phyloP scores from a whole-genome alignment of 805 yeast species.

The Saccharomycopsis sp. region DNA sequence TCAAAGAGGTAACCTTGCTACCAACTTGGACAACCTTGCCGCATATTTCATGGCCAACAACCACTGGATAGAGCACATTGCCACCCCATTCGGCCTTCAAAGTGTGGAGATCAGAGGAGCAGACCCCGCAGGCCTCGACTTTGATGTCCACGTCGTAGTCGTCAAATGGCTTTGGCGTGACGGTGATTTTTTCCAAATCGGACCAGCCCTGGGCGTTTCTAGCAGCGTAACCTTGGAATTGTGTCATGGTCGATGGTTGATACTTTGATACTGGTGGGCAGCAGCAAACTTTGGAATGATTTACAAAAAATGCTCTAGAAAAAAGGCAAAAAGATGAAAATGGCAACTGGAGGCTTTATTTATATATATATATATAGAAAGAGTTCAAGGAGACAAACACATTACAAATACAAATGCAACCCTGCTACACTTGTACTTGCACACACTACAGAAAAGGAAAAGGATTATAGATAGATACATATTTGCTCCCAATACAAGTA shows the following conservation, averaged over 20 bases:
- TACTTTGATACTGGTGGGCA: too few species aligned
- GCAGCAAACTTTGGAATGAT: too few species aligned
- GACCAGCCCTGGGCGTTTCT: constrained; percentile 43
- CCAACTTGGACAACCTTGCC: constrained; percentile 56
- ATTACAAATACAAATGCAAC: too few species aligned
- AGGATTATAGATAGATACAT: too few species aligned
- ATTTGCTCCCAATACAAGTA: too few species aligned
- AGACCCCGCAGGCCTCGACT: constrained; percentile 53
- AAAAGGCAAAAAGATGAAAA: too few species aligned
- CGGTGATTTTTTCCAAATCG: constrained; percentile 43
- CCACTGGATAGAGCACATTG: constrained; percentile 28
- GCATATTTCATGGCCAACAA: constrained; percentile 56
- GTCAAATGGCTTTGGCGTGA: constrained; percentile 38
- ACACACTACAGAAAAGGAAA: too few species aligned
- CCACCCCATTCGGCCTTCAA: constrained; percentile 41
- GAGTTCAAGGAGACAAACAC: too few species aligned
- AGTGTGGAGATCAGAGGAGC: constrained; percentile 54
- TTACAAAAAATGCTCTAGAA: too few species aligned
- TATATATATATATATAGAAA: too few species aligned
- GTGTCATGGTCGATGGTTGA: constrained; percentile 3
- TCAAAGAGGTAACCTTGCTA: constrained; percentile 35
- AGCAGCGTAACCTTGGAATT: constrained; percentile 55
- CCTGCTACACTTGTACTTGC: too few species aligned
- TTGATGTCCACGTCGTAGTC: constrained; percentile 45
- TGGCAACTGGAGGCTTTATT: too few species aligned